phyloP scores from a whole-genome alignment of 2,329 filamentous ascomycete species.

The Cryphonectria japonica region DNA sequence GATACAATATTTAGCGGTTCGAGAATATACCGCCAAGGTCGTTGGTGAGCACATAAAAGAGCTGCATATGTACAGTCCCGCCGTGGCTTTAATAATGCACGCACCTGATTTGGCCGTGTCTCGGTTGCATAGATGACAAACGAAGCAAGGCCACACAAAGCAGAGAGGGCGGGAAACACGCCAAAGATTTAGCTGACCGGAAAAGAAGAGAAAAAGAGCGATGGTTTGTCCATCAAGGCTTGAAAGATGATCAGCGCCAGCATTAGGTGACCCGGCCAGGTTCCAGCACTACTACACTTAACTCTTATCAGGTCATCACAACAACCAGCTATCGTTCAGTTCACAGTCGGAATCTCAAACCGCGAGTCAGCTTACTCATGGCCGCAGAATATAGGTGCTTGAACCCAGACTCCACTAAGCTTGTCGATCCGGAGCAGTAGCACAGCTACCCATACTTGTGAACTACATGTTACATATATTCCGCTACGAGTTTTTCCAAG shows the following conservation, averaged over 20 bases:
- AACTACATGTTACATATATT: not conserved
- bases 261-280: not conserved
- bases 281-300: not conserved
- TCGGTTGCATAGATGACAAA: constrained; percentile 25
- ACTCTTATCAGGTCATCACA: not conserved
- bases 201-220: not conserved
- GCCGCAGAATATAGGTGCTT: not conserved
- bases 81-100: constrained; percentile 14
- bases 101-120: constrained; percentile 30
- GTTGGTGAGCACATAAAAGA: not conserved
- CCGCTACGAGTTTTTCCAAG: not conserved
- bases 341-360: not conserved
- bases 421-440: not conserved
- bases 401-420: not conserved
- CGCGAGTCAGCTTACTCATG: not conserved
- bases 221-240: not conserved
- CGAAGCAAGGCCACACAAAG: not conserved
- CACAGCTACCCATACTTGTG: not conserved
- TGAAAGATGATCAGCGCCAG: not conserved
- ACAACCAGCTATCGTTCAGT: not conserved
- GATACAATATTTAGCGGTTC: not conserved
- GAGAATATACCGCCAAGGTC: not conserved
- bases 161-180: not conserved
- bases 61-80: not conserved
- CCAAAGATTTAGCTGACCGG: not conserved